Percentiles rank a stretch among this genome's conserved stretches.
Conservation (phyloP, 2,329 filamentous ascomycete genomes). For the Trichoderma sp. region DNA sequence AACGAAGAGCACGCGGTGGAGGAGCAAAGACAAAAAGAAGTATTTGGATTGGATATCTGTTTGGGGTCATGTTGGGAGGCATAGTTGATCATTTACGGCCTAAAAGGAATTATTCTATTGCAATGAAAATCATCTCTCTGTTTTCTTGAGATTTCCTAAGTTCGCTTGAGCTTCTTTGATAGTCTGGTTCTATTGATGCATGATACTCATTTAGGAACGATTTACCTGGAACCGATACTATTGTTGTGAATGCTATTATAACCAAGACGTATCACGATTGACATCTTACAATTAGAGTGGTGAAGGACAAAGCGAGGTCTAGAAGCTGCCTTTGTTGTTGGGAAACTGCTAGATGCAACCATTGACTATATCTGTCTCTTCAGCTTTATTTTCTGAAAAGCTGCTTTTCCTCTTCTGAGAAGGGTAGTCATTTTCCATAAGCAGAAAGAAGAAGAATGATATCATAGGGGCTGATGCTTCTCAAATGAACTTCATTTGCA, state of each 20-base stretch:
- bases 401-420: too few species aligned
- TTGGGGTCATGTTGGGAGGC: slow-evolving; percentile 1
- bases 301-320: too few species aligned
- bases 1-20: background rate
- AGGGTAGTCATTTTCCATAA: too few species aligned
- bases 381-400: too few species aligned
- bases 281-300: too few species aligned
- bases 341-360: too few species aligned
- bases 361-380: too few species aligned
- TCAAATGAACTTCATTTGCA: background rate
- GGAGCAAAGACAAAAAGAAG: background rate
- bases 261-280: background rate
- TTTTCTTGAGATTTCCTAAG: background rate
- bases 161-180: background rate
- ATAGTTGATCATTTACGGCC: slow-evolving; percentile 11
- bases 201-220: background rate
- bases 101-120: background rate
- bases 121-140: slow-evolving; percentile 5
- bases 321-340: too few species aligned
- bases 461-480: background rate
- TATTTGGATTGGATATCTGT: slow-evolving; percentile 8
- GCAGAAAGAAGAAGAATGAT: background rate
- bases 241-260: background rate
- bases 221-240: too few species aligned
- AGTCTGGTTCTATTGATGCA: background rate